Base-by-base conservation (phyloP, 2,329 filamentous ascomycete species). In the Claviceps citrina region DNA sequence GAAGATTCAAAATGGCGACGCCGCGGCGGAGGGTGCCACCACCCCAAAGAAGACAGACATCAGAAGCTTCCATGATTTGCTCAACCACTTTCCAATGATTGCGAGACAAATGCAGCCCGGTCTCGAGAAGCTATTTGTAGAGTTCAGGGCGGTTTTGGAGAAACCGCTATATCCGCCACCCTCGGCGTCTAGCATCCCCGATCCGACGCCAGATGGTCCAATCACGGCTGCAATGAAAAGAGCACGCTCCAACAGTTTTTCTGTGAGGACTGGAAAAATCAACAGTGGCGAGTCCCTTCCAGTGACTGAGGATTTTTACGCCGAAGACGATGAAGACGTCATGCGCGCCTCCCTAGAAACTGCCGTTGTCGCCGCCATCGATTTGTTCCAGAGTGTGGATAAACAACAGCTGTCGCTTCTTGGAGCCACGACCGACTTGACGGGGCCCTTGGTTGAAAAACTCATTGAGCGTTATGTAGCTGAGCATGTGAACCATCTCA, bases 41-140 rank as follows among this genome's bases (percentile, higher is more conserved):
- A 61, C 68, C 24, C 59, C 58, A 5, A 56, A 72, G 45, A 95
- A 94, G 63, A 95, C 93, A 60, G 84, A 93, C 44, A 81, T 98
- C 56, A 85, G 79, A 60, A 84, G 75, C 26, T 98, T 98, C 55
- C 79, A 81, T 44, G 91, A 96, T 47, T 70, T 98, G 12, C 69
- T 98, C 31, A 83, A 84, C 49, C 78, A 86, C 50, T 98, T 96
- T 49, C 91, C 91, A 1, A 83, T 93, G 74, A 96, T 98, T 51
- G 86, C 87, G 19, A 75, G 84, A 44, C 91, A 98, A 59, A 94
- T 98, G 86, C 86, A 95, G 51, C 75, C 81, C 2, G 91, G 91
- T 0, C 62, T 98, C 26, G 89, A 98, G 53, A 80, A 79, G 52
- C 64, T 96, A 20, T 94, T 96, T 54, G 78, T 81, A 44, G 87